These are phyloP conservation scores for Phytophthora sp. DNA, from an alignment of 352 stramenopile species.

Conservation along the genomic window DNA sequence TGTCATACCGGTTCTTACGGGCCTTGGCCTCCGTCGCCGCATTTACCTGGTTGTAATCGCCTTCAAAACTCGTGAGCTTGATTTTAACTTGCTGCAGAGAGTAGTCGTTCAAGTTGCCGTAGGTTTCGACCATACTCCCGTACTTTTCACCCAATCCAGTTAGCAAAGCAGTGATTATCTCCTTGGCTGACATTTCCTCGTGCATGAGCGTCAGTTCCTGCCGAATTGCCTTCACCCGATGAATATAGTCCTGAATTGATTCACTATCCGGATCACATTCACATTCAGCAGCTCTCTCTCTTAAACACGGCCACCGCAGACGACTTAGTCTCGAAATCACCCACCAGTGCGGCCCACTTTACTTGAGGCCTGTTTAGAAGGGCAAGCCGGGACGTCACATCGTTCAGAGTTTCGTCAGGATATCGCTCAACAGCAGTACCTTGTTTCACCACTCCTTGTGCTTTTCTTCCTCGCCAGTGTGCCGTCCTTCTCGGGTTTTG, in stretches of 20 bases:
- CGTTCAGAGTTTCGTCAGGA: constrained; percentile 21
- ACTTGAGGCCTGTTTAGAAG: constrained; percentile 10
- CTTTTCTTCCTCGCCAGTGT: neutral
- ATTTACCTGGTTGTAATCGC: constrained; percentile 1
- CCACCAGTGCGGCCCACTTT: constrained; percentile 19
- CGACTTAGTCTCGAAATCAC: constrained; percentile 22
- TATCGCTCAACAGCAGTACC: constrained; percentile 24
- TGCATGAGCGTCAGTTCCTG: constrained; percentile 21
- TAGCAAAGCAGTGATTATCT: constrained; percentile 18
- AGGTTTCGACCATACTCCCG: constrained; percentile 18
- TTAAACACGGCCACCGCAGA: constrained; percentile 18
- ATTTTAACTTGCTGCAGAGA: constrained; percentile 18
- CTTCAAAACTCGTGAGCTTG: constrained; percentile 11
- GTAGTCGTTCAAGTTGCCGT: constrained; percentile 20
- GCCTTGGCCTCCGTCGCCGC: constrained; percentile 4
- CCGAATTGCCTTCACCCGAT: constrained; percentile 14
- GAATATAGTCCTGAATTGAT: constrained; percentile 18
- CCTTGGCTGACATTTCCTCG: constrained; percentile 6
- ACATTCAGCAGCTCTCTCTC: constrained; percentile 16
- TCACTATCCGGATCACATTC: constrained; percentile 13
- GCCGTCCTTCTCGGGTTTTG: constrained; percentile 10
- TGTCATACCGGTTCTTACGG: neutral
- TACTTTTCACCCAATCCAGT: constrained; percentile 14
- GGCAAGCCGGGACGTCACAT: constrained; percentile 10
- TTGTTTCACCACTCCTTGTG: constrained; percentile 9